phyloP scores from a whole-genome alignment of 768 basidiomycete species.

The Favolaschia claudopus region DNA sequence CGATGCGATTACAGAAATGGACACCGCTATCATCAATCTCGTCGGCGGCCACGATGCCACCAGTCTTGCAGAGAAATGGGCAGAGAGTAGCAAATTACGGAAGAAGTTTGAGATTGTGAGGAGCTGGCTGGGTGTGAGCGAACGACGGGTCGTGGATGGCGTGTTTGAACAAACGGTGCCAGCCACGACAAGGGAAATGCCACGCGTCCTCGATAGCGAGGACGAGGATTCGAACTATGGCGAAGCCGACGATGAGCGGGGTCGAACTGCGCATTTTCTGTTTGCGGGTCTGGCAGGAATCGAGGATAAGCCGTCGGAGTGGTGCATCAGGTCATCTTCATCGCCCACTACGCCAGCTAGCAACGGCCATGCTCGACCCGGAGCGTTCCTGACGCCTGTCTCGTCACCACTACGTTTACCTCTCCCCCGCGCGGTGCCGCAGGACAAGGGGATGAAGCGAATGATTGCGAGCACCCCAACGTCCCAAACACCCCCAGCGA shows the following conservation, averaged over 20 bases:
- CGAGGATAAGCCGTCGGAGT: constrained; percentile 19
- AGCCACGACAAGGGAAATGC: constrained; percentile 35
- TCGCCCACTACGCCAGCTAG: constrained; percentile 3
- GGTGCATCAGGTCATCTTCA: constrained; percentile 39
- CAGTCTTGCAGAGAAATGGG: constrained; percentile 62
- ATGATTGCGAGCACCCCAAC: background rate
- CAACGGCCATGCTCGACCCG: background rate
- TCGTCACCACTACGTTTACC: constrained; percentile 4
- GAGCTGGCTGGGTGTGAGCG: constrained; percentile 47
- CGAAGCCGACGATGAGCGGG: constrained; percentile 56
- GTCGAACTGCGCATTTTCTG: constrained; percentile 61
- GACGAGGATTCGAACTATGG: constrained; percentile 49
- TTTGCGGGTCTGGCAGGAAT: constrained; percentile 55
- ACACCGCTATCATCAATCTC: constrained; percentile 70
- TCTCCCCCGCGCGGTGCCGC: background rate
- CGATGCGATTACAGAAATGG: background rate
- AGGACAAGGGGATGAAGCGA: constrained; percentile 17
- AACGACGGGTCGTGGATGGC: constrained; percentile 45
- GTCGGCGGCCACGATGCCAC: constrained; percentile 58
- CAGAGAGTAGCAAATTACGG: constrained; percentile 52
- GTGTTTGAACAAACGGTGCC: constrained; percentile 32
- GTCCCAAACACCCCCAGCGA: background rate
- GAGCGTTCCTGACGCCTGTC: constrained; percentile 17
- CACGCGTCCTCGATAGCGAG: constrained; percentile 45
- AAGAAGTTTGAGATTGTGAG: constrained; percentile 54